Evolutionary conservation across 2,329 filamentous ascomycete species (phyloP), one percentile per base, ranked within the genome.

Genomic region (Calonectria montana): DNA sequence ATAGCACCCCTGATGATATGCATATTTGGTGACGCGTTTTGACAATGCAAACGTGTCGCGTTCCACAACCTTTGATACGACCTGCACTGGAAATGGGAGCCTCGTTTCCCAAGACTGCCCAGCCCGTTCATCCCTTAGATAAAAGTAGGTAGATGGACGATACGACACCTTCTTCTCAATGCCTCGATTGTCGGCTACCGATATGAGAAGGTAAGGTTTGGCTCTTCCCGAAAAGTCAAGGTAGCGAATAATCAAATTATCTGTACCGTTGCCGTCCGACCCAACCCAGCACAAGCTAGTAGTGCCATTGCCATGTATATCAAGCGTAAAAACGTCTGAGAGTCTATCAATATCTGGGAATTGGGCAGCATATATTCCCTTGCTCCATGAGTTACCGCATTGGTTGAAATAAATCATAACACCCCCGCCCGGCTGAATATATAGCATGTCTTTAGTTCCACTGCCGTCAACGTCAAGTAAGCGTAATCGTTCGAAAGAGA

Each of bases 231-330:
- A 48, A 48, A 48, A 48, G 45, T 48, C 45, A 25, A 48, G 45
- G 10, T 25, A 48, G 23, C 45, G 45, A 48, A 69, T 35, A 37
- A 37, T 18, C 13, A 41, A n/a, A 7, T 61, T 39, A 21, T 41
- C 50, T 31, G 48, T 31, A 37, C 2, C 27, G 37, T 16, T 48
- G 7, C 31, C 66, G 10, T 45, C 43, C 7, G 43, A 18, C 7
- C 41, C 62, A 15, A 25, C 25, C 69, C 69, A 71, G 23, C 41
- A 53, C 4, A 67, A 27, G 23, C 64, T 67, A 0, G 25, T 25
- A 9, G 69, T 71, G 2, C 69, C 69, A 4, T 57, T 63, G 0
- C 69, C 69, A n/a, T 63, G 45, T 4, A 71, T 18, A 27, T 71
- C 69, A n/a, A 71, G 15, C 1, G 41, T 53, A 18, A 39, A 57